phyloP scores from a whole-genome alignment of 2,329 filamentous ascomycete species.

The Fusarium temperatum region DNA sequence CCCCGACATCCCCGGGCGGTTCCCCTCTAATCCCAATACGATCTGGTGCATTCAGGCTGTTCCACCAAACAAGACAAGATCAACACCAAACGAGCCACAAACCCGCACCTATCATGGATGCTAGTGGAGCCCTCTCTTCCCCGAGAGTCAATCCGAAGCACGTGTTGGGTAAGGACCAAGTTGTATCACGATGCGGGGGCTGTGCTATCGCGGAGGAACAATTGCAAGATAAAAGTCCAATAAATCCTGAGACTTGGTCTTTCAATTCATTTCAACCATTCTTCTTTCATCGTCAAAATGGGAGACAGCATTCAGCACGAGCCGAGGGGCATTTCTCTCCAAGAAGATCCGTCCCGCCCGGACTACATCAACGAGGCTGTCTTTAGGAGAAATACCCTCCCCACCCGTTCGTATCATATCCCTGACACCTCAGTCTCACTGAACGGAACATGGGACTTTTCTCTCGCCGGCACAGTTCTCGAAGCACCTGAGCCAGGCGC shows the following conservation, averaged over 20 bases:
- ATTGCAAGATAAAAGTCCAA: constrained; percentile 23
- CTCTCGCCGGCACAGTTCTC: constrained; percentile 56
- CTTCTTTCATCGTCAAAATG: constrained; percentile 22
- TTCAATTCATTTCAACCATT: background rate
- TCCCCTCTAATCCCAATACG: background rate
- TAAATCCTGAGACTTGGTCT: background rate
- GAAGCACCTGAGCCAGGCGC: constrained; percentile 52
- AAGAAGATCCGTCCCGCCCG: constrained; percentile 49
- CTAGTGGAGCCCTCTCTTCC: constrained; percentile 13
- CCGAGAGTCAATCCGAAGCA: constrained; percentile 15
- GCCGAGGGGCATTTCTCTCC: constrained; percentile 44
- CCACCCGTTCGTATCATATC: constrained; percentile 62
- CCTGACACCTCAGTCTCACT: constrained; percentile 59
- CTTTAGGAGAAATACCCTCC: constrained; percentile 63
- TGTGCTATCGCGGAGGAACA: background rate
- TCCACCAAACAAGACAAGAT: constrained; percentile 14
- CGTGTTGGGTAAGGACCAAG: background rate
- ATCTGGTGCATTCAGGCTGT: background rate
- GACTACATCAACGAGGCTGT: constrained; percentile 62
- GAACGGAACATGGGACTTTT: constrained; percentile 67
- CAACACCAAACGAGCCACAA: constrained; percentile 20
- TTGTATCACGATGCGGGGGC: constrained; percentile 30
- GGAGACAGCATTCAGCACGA: constrained; percentile 19
- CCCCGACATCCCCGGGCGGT: constrained; percentile 23
- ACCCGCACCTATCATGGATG: constrained; percentile 29